phyloP scores from a whole-genome alignment of 1,284 basidiomycete species.

The Neotropicomus parvogracilis region DNA sequence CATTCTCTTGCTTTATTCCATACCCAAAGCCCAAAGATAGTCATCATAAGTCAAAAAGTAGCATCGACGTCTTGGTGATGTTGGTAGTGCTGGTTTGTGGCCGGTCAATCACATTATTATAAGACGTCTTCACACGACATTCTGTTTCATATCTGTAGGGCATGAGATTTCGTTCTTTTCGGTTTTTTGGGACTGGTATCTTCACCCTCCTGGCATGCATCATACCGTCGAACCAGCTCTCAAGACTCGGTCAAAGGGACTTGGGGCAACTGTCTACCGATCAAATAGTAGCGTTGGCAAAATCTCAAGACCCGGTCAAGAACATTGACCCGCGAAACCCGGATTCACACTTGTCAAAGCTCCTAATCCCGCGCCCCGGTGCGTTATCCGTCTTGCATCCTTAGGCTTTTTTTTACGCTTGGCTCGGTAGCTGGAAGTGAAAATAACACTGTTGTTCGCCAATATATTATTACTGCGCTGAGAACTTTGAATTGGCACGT shows the following conservation, averaged over 20 bases:
- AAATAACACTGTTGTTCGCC: slow-evolving; percentile 75
- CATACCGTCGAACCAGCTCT: slow-evolving; percentile 26
- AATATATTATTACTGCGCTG: slow-evolving; percentile 72
- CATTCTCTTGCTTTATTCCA: slow-evolving; percentile 14
- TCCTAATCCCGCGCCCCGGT: slow-evolving; percentile 82
- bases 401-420: slow-evolving; percentile 11
- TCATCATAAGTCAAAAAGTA: slow-evolving; percentile 41
- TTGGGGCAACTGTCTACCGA: slow-evolving; percentile 49
- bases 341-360: slow-evolving; percentile 71
- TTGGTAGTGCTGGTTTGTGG: background rate
- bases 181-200: slow-evolving; percentile 7
- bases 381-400: slow-evolving; percentile 32
- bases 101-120: too few species aligned
- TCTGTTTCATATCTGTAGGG: background rate
- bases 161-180: slow-evolving; percentile 22
- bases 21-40: slow-evolving; percentile 82
- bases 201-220: slow-evolving; percentile 24
- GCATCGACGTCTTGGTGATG: slow-evolving; percentile 5
- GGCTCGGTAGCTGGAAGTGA: slow-evolving; percentile 56
- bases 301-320: slow-evolving; percentile 57
- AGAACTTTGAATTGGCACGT: slow-evolving; percentile 78
- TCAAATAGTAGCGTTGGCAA: slow-evolving; percentile 50
- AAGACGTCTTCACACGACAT: slow-evolving; percentile 17
- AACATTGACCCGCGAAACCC: slow-evolving; percentile 64
- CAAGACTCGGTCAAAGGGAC: slow-evolving; percentile 39